Evolutionary conservation across 2,329 filamentous ascomycete genomes (phyloP).

Genomic region (Neonectria hederae): DNA sequence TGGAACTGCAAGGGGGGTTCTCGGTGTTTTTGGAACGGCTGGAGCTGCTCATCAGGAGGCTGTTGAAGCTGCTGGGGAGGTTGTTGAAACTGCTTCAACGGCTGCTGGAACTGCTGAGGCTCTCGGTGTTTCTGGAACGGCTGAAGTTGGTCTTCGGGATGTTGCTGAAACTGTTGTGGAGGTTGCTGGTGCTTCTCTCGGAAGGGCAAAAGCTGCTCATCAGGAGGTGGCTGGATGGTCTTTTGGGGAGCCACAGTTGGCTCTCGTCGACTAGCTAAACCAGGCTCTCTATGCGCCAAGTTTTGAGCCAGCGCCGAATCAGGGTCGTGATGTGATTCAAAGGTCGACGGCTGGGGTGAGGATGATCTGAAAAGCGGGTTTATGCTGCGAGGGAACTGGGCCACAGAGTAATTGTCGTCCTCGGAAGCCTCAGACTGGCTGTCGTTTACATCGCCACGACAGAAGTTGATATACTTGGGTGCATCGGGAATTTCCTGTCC

Average conservation of each 20-base stretch:
- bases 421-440: constrained; percentile 84
- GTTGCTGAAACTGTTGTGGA: background rate
- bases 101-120: background rate
- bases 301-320: constrained; percentile 77
- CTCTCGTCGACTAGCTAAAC: constrained; percentile 59
- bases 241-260: constrained; percentile 63
- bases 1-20: background rate
- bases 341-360: constrained; percentile 92
- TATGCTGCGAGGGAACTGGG: constrained; percentile 93
- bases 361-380: constrained; percentile 97
- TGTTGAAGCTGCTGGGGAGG: constrained; percentile 4
- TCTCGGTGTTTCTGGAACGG: background rate
- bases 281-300: constrained; percentile 66
- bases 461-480: constrained; percentile 99
- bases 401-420: constrained; percentile 90
- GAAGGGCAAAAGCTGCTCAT: constrained; percentile 32
- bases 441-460: constrained; percentile 85
- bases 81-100: constrained; percentile 33
- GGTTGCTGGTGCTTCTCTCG: constrained; percentile 32
- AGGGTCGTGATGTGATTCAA: constrained; percentile 90
- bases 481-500: constrained; percentile 97
- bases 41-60: background rate
- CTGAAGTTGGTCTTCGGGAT: background rate
- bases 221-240: constrained; percentile 30
- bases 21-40: background rate